Conservation (phyloP, 345 rosid species). For the Syzygium oleosum region DNA sequence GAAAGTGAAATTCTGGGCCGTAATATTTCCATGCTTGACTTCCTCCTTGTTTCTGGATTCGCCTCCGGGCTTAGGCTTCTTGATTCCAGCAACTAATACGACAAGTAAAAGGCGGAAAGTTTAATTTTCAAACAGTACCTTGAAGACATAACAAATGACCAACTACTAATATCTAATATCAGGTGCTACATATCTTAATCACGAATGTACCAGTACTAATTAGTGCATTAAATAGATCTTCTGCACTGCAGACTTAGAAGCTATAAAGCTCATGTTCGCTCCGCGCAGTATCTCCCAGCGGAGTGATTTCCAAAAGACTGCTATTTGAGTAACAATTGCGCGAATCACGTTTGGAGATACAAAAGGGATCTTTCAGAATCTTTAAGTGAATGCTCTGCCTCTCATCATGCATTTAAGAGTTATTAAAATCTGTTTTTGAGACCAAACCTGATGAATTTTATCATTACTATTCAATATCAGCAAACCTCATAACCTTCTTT, state of each 20-base stretch:
- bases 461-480: neutral
- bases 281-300: neutral
- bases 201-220: neutral
- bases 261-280: neutral
- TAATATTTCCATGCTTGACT: slow-evolving; percentile 1
- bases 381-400: neutral
- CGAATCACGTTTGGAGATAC: neutral
- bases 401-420: neutral
- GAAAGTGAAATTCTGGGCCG: slow-evolving; percentile 16
- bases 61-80: slow-evolving; percentile 9
- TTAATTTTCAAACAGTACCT: neutral
- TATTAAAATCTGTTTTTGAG: neutral
- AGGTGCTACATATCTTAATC: neutral
- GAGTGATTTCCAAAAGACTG: neutral
- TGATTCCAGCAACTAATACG: slow-evolving; percentile 5
- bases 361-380: neutral
- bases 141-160: neutral
- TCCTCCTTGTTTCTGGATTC: neutral
- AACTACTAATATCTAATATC: neutral
- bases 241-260: neutral
- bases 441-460: neutral
- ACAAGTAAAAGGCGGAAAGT: neutral
- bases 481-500: neutral
- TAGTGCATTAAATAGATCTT: neutral
- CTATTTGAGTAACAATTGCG: neutral